Evolutionary conservation across 805 yeast species (phyloP).

Genomic region (Monosporozyma siamensis): DNA sequence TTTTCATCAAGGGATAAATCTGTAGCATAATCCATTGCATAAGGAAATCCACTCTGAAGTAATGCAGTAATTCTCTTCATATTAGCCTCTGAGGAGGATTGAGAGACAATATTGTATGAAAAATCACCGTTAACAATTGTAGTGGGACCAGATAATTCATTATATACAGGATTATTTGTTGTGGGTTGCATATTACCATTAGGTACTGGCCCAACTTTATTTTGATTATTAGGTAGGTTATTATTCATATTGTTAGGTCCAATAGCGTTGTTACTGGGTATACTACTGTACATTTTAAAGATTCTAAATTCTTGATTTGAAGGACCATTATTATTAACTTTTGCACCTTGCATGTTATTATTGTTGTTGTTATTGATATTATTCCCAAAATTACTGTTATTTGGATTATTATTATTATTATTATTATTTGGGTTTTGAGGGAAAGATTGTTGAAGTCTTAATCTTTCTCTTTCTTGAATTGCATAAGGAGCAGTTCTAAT

Average conservation of each 20-base stretch:
- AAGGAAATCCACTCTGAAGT: conserved; percentile 17
- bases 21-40: conserved; percentile 26
- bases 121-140: conserved; percentile 5
- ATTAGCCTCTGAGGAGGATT: conserved; percentile 8
- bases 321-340: not conserved
- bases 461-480: conserved; percentile 6
- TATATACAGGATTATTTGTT: not conserved
- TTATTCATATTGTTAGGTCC: not conserved
- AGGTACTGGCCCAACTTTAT: too few relatives aligned
- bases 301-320: conserved; percentile 22
- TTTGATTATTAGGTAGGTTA: not conserved
- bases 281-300: conserved; percentile 27
- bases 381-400: conserved; percentile 4
- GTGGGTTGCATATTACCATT: conserved; percentile 1
- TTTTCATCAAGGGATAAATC: conserved; percentile 85
- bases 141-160: conserved; percentile 7
- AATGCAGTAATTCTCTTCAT: conserved; percentile 6
- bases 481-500: conserved; percentile 16
- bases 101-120: conserved; percentile 1
- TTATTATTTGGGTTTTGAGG: conserved; percentile 1
- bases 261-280: too few relatives aligned
- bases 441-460: conserved; percentile 6
- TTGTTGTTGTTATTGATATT: conserved; percentile 6
- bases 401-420: conserved; percentile 4
- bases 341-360: too few relatives aligned